Evolutionary conservation across 2,329 filamentous ascomycete species (phyloP).

Genomic region (Cytospora chrysosperma): DNA sequence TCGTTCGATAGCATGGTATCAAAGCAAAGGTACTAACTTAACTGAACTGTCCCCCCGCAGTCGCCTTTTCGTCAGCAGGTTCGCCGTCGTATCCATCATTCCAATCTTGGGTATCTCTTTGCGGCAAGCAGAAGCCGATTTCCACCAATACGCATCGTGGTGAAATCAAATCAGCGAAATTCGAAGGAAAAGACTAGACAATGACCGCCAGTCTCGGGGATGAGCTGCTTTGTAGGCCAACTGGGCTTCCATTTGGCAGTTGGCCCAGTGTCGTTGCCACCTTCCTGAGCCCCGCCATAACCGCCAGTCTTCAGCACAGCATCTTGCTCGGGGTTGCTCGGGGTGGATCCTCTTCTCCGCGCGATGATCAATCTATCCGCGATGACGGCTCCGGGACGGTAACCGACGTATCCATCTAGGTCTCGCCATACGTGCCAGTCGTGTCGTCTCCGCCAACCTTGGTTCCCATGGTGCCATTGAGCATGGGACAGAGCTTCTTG

Average conservation of each 20-base stretch:
- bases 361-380: background rate
- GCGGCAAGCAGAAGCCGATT: background rate
- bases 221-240: background rate
- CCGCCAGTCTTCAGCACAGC: background rate
- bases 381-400: background rate
- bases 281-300: background rate
- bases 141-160: background rate
- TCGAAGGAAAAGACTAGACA: background rate
- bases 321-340: background rate
- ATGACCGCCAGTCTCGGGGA: background rate
- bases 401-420: background rate
- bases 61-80: background rate
- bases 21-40: background rate
- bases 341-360: background rate
- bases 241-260: background rate
- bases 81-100: background rate
- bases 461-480: slow-evolving; percentile 24
- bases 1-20: background rate
- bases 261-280: too few relatives aligned
- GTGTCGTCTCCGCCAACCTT: slow-evolving; percentile 18
- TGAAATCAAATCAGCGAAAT: background rate
- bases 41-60: background rate
- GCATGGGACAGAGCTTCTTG: slow-evolving; percentile 64
- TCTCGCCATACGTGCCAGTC: slow-evolving; percentile 23
- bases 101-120: background rate